A percentile compares a stretch with the other conserved stretches of the same genome.
phyloP scores from a whole-genome alignment of 805 yeast genomes.

The Teunomyces kruisii region DNA sequence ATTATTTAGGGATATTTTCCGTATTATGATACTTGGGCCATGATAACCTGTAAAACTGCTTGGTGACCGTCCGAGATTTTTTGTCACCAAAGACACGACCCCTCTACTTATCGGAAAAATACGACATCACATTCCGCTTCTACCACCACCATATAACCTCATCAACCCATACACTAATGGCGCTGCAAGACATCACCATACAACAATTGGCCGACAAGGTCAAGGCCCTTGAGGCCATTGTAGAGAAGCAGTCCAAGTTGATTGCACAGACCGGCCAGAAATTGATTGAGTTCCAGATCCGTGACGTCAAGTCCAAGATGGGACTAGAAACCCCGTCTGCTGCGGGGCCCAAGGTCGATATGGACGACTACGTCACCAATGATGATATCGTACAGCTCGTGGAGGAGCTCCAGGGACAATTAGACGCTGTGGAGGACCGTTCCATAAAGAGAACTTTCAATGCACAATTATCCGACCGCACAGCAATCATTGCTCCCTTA shows the following conservation, averaged over 20 bases:
- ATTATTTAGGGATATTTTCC: too few species aligned
- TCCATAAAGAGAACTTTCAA: slow-evolving; percentile 70
- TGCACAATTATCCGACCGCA: slow-evolving; percentile 45
- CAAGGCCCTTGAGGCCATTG: slow-evolving; percentile 49
- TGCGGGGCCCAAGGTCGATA: slow-evolving; percentile 14
- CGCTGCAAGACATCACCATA: background rate
- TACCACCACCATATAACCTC: too few species aligned
- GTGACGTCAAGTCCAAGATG: slow-evolving; percentile 42
- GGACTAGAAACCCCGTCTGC: background rate
- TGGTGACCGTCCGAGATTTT: too few species aligned
- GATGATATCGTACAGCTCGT: slow-evolving; percentile 86
- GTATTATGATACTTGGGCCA: background rate
- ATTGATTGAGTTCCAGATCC: slow-evolving; percentile 65
- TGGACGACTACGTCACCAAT: slow-evolving; percentile 68
- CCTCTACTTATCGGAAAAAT: background rate
- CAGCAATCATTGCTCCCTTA: slow-evolving; percentile 57
- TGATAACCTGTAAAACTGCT: background rate
- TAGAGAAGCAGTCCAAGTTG: slow-evolving; percentile 63
- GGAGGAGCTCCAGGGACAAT: slow-evolving; percentile 85
- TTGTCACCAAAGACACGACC: background rate
- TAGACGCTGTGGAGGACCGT: slow-evolving; percentile 76
- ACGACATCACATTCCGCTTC: background rate
- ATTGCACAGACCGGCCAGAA: slow-evolving; percentile 80
- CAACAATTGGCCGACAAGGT: slow-evolving; percentile 25
- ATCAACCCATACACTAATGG: background rate